phyloP scores from a whole-genome alignment of 2,329 filamentous ascomycete genomes.

The Colletotrichum simmondsii region DNA sequence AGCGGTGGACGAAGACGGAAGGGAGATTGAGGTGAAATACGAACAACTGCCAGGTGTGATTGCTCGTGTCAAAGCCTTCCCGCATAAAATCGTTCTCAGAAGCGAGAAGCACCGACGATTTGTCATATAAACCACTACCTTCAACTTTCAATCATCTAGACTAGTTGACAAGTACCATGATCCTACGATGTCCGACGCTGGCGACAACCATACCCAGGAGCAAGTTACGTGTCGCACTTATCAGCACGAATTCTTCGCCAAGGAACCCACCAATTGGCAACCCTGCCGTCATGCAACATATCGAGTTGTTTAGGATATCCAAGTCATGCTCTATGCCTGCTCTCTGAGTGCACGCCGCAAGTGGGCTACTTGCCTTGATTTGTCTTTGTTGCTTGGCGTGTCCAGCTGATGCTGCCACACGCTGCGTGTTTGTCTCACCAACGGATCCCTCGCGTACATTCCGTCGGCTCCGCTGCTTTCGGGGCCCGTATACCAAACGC shows the following conservation, averaged over 20 bases:
- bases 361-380: background rate
- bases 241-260: background rate
- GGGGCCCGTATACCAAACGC: background rate
- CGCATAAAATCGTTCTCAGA: too few species aligned
- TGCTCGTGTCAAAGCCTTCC: too few species aligned
- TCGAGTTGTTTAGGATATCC: too few species aligned
- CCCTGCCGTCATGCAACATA: background rate
- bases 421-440: constrained; percentile 11
- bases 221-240: background rate
- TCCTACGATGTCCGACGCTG: too few species aligned
- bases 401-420: constrained; percentile 12
- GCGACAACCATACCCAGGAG: too few species aligned
- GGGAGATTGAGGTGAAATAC: too few species aligned
- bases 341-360: background rate
- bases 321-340: background rate
- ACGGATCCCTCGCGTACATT: background rate
- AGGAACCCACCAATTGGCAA: background rate
- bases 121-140: too few species aligned
- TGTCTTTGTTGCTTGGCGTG: background rate
- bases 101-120: too few species aligned
- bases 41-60: too few species aligned
- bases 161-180: too few species aligned
- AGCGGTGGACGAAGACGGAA: too few species aligned
- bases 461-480: background rate
- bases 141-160: too few species aligned